Base-by-base conservation (phyloP, 176 grass and related monocot species). In the Thalia dealbata region DNA sequence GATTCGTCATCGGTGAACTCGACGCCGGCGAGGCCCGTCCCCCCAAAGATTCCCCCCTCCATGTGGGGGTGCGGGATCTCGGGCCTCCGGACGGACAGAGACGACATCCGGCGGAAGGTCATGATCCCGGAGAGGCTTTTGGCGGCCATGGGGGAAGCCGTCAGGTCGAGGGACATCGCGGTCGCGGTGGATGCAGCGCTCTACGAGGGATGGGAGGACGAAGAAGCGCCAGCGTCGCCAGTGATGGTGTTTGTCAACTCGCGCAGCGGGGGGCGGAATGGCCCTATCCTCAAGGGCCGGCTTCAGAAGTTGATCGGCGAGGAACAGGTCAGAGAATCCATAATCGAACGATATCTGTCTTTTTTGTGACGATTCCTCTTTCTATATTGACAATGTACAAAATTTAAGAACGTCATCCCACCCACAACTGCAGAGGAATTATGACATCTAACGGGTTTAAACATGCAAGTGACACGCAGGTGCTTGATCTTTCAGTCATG, bases 161-260 rank as follows among this genome's bases (percentile, higher is more conserved):
- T 97, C 46, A 83, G 56, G 19, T 86, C 72, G 7, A 29, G 59
- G 61, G 72, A 92, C 63, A 75, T 86, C 67, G 79, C 74, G 3
- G n/a, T 72, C 66, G 52, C 54, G 1, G 42, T n/a, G 26, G 44
- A 75, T 9, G 71, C 81, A 14, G 24, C 44, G 0, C 55, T 45
- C 1, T 84, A 67, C 82, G 81, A 81, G 59, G 87, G 77, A 6
- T 48, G 13, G 48, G 41, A 52, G 61, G 84, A 92, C 16, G 89
- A 92, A 78, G 79, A 80, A 10, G 22, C 56, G 55, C 80, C 87
- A 18, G 87, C 92, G 78, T 78, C 78, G 28, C 93, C 93, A 15
- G 75, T 97, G 25, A 56, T 97, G 43, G 89, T 88, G 1, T 92
- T 97, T 75, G 81, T 97, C 59, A 97, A 97, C 80, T 91, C 87